phyloP scores from a whole-genome alignment of 1,284 basidiomycete genomes.

The Ceratobasidium theobromae region DNA sequence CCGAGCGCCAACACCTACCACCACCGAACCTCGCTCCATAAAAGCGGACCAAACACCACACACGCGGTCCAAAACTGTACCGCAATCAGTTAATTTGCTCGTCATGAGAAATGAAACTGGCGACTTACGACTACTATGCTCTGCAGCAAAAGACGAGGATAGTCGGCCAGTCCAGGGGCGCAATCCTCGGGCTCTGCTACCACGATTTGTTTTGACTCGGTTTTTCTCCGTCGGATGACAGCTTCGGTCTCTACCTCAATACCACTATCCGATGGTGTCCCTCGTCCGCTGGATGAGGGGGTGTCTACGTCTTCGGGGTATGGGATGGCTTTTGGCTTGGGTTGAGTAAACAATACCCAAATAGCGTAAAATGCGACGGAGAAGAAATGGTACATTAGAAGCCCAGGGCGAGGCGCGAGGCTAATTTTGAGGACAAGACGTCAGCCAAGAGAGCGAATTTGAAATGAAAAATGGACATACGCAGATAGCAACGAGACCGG shows the following conservation, averaged over 20 bases:
- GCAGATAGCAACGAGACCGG: slow-evolving; percentile 81
- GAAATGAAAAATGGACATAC: slow-evolving; percentile 1
- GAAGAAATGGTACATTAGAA: slow-evolving; percentile 93
- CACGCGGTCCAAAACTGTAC: slow-evolving; percentile 83
- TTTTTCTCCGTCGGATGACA: slow-evolving; percentile 19
- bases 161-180: slow-evolving; percentile 54
- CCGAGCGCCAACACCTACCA: slow-evolving; percentile 44
- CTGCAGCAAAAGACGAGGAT: slow-evolving; percentile 60
- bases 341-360: slow-evolving; percentile 79
- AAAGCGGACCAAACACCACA: slow-evolving; percentile 78
- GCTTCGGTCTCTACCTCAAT: slow-evolving; percentile 7
- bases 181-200: slow-evolving; percentile 33
- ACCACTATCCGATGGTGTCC: slow-evolving; percentile 19
- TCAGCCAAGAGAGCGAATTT: background rate
- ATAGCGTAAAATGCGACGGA: slow-evolving; percentile 92
- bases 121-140: slow-evolving; percentile 59
- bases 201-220: background rate
- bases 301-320: slow-evolving; percentile 9
- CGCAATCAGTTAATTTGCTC: background rate
- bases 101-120: slow-evolving; percentile 24
- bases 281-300: too few relatives aligned
- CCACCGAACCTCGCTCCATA: slow-evolving; percentile 80
- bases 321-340: slow-evolving; percentile 45
- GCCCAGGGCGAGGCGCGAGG: slow-evolving; percentile 69
- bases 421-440: slow-evolving; percentile 36